A percentile compares a stretch with the other conserved stretches of the same genome.
phyloP scores from a whole-genome alignment of 257 asterid species.

The Cynanchum wilfordii region DNA sequence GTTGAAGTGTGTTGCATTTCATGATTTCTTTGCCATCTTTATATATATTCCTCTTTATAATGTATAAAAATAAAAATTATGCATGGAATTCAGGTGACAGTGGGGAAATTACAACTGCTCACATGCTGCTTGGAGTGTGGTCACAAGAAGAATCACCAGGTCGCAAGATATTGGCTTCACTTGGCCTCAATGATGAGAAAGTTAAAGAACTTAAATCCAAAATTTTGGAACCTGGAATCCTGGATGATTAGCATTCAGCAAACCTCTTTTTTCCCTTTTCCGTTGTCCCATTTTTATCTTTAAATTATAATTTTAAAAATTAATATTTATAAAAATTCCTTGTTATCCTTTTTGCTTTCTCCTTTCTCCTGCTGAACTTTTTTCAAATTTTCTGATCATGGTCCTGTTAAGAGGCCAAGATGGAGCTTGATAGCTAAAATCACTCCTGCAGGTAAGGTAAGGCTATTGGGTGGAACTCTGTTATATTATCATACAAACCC shows the following conservation, averaged over 20 bases:
- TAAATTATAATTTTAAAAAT: neutral
- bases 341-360: neutral
- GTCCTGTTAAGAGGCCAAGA: conserved; percentile 55
- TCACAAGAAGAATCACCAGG: conserved; percentile 58
- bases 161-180: conserved; percentile 36
- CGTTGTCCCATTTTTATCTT: neutral
- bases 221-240: conserved; percentile 41
- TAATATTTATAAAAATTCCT: neutral
- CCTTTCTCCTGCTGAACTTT: conserved; percentile 2
- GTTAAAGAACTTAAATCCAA: conserved; percentile 48
- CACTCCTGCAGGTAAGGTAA: conserved; percentile 55
- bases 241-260: conserved; percentile 24
- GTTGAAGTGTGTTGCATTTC: neutral
- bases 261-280: neutral
- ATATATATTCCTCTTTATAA: neutral
- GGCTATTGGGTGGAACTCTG: conserved; percentile 59
- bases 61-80: neutral
- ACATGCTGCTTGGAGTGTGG: conserved; percentile 67
- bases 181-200: conserved; percentile 51
- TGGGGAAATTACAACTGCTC: conserved; percentile 52
- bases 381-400: conserved; percentile 1
- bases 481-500: conserved; percentile 55
- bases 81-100: conserved; percentile 36
- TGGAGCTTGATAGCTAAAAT: conserved; percentile 43
- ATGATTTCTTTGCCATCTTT: neutral